A percentile compares a stretch with the other conserved stretches of the same genome.
Conservation (phyloP, 2,329 filamentous ascomycete genomes). For the Trichoderma cornu-damae region DNA sequence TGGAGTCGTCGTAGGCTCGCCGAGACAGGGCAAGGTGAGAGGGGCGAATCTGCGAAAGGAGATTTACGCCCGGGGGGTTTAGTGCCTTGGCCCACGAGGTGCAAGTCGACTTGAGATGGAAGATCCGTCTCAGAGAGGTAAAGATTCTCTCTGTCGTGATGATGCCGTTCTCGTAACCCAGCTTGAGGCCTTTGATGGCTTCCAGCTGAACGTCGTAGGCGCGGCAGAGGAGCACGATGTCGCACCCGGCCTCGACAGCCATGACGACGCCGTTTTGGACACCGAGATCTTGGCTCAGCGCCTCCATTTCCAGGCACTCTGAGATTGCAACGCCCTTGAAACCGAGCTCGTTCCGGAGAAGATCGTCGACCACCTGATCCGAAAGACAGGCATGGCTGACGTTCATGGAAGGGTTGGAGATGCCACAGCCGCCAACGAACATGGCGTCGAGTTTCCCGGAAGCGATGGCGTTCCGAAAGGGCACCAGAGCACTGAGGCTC, state of each 20-base stretch:
- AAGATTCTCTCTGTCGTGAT: conserved; percentile 75
- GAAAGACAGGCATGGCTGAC: conserved; percentile 93
- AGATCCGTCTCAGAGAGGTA: conserved; percentile 71
- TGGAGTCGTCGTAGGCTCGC: conserved; percentile 84
- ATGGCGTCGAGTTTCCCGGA: conserved; percentile 81
- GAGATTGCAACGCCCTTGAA: conserved; percentile 93
- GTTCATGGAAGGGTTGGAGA: conserved; percentile 85
- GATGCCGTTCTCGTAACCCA: conserved; percentile 85
- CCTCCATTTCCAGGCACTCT: conserved; percentile 95
- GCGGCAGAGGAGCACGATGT: conserved; percentile 81
- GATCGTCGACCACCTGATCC: conserved; percentile 85
- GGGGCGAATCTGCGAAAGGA: conserved; percentile 75
- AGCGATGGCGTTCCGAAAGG: conserved; percentile 83
- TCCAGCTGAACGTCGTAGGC: conserved; percentile 86
- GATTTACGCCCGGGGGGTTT: conserved; percentile 73
- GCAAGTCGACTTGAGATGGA: conserved; percentile 76
- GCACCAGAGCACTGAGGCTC: conserved; percentile 83
- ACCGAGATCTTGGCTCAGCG: conserved; percentile 91
- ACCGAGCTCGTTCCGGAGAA: conserved; percentile 80
- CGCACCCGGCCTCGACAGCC: conserved; percentile 94
- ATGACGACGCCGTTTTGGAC: conserved; percentile 95
- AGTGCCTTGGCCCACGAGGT: conserved; percentile 88
- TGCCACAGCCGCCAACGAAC: conserved; percentile 92
- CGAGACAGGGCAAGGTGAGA: conserved; percentile 76
- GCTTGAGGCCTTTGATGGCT: conserved; percentile 81